Conservation (phyloP, 1,284 basidiomycete genomes). For the Vanrija humicola region DNA sequence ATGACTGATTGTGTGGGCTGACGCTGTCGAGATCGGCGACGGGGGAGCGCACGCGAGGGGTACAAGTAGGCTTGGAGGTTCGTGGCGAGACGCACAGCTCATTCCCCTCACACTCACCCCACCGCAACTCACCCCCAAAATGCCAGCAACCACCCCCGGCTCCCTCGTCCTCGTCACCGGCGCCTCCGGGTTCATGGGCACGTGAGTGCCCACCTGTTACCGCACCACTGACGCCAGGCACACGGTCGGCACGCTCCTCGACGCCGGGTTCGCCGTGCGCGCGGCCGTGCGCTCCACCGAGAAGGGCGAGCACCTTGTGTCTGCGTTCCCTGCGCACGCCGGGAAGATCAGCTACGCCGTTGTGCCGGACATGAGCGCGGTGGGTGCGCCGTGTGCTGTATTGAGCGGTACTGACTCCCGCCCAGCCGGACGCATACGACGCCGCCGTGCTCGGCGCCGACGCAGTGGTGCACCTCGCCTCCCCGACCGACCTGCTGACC, state of each 20-base stretch:
- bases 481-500: constrained; percentile 11
- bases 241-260: constrained; percentile 27
- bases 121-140: neutral
- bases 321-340: constrained; percentile 48
- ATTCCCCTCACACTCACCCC: too few relatives aligned
- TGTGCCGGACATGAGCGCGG: constrained; percentile 58
- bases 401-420: neutral
- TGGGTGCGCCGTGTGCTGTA: constrained; percentile 15
- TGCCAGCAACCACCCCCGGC: neutral
- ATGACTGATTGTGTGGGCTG: too few relatives aligned
- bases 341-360: constrained; percentile 52
- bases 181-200: constrained; percentile 43
- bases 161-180: constrained; percentile 46
- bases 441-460: constrained; percentile 63
- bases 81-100: too few relatives aligned
- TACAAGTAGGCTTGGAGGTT: too few relatives aligned
- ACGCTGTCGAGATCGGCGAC: too few relatives aligned
- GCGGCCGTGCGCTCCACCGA: constrained; percentile 56
- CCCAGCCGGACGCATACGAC: constrained; percentile 61
- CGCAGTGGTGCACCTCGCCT: constrained; percentile 50
- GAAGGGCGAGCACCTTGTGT: constrained; percentile 55
- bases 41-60: too few relatives aligned
- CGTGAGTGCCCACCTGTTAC: neutral
- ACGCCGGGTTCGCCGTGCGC: constrained; percentile 50
- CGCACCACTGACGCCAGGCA: constrained; percentile 34